phyloP scores from a whole-genome alignment of 2,329 filamentous ascomycete species.

The Aspergillus felis region DNA sequence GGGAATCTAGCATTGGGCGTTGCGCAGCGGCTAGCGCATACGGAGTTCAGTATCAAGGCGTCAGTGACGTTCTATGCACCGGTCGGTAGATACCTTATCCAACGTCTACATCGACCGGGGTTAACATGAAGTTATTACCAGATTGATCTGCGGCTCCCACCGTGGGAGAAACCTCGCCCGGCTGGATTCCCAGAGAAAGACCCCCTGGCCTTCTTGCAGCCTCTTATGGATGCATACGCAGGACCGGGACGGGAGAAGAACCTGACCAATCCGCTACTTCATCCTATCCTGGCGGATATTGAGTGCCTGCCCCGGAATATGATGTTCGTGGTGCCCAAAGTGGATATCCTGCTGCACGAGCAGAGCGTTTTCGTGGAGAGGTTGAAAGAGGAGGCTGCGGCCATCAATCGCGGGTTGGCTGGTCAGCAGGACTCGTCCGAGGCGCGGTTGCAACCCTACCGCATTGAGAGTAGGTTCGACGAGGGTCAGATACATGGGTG shows the following conservation, averaged over 20 bases:
- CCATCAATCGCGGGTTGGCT: not conserved
- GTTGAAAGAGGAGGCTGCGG: conserved; percentile 5
- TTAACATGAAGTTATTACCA: not conserved
- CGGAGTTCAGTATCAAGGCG: conserved; percentile 31
- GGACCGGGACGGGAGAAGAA: conserved; percentile 14
- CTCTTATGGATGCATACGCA: conserved; percentile 45
- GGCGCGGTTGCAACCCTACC: not conserved
- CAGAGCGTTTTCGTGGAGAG: conserved; percentile 2
- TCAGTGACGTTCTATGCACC: conserved; percentile 40
- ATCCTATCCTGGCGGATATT: conserved; percentile 8
- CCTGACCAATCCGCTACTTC: conserved; percentile 2
- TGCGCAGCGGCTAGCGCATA: conserved; percentile 20
- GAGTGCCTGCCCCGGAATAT: conserved; percentile 6
- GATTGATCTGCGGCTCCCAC: conserved; percentile 39
- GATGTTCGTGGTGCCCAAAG: conserved; percentile 4
- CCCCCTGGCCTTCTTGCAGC: conserved; percentile 36
- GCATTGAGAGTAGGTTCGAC: not conserved
- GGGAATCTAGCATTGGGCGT: conserved; percentile 42
- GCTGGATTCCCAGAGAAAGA: conserved; percentile 34
- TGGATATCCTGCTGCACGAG: conserved; percentile 9
- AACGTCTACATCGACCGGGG: not conserved
- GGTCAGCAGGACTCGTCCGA: not conserved
- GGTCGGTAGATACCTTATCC: conserved; percentile 8
- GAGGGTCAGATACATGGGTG: not conserved
- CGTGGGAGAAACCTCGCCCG: conserved; percentile 40